These are phyloP conservation scores for Phytophthora pisi DNA, from an alignment of 352 stramenopile species.

Conservation along the genomic window DNA sequence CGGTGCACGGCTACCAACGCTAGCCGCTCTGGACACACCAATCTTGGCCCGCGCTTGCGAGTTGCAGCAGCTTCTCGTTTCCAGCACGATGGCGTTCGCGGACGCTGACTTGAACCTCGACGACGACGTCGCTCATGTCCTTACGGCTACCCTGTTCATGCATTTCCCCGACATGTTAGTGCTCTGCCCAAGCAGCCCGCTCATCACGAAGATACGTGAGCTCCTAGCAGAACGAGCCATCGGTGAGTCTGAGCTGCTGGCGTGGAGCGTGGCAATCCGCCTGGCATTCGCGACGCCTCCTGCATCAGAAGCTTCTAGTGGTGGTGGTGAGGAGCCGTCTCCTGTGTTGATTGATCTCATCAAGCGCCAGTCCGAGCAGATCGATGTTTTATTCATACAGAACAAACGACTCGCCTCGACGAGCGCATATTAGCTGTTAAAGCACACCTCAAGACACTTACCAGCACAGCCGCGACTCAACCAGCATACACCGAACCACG, in stretches of 20 bases:
- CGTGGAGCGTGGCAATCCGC: not conserved
- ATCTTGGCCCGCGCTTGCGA: not conserved
- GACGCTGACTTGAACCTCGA: slow-evolving; percentile 9
- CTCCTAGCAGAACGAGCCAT: not conserved
- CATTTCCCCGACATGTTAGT: slow-evolving; percentile 15
- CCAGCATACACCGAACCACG: not conserved
- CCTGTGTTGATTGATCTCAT: not conserved
- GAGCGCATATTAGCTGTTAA: slow-evolving; percentile 13
- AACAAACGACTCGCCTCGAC: slow-evolving; percentile 13
- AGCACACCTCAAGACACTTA: not conserved
- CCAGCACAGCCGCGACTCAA: not conserved
- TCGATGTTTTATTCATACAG: slow-evolving; percentile 10
- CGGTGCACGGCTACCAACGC: no score
- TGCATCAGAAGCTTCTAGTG: not conserved
- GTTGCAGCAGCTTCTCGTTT: slow-evolving; percentile 5
- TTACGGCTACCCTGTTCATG: slow-evolving; percentile 16
- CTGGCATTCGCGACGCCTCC: not conserved
- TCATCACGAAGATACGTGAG: slow-evolving; percentile 10
- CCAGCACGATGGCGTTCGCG: not conserved
- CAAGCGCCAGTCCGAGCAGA: slow-evolving; percentile 14
- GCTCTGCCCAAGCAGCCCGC: not conserved
- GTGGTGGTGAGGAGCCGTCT: not conserved
- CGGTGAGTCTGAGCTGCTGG: not conserved
- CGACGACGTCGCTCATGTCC: slow-evolving; percentile 9
- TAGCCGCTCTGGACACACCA: not conserved